Percentiles rank a stretch among this genome's conserved stretches.
These are phyloP conservation scores for Aspergillus caelatus DNA, from an alignment of 2,329 filamentous ascomycete species.

Conservation along the genomic window DNA sequence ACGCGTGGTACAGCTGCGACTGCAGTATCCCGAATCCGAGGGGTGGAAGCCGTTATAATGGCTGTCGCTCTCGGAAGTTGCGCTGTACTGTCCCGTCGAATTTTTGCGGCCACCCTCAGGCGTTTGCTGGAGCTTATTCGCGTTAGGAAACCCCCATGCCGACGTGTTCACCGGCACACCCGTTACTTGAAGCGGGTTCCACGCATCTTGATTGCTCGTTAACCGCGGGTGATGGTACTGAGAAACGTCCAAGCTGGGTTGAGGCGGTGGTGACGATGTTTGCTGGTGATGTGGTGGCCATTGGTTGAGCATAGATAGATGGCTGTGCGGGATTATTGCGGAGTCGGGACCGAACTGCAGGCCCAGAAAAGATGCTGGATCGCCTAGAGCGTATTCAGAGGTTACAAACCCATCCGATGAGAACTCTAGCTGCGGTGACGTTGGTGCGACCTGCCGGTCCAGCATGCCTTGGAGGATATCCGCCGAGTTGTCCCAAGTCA, in stretches of 20 bases:
- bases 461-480: constrained; percentile 40
- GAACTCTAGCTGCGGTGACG: constrained; percentile 16
- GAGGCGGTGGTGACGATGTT: constrained; percentile 21
- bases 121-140: constrained; percentile 21
- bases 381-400: constrained; percentile 22
- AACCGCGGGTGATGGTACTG: constrained; percentile 25
- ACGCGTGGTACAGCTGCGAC: constrained; percentile 30
- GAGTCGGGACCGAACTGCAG: constrained; percentile 29
- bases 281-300: constrained; percentile 21
- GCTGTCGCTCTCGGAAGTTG: constrained; percentile 36
- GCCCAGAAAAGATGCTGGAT: constrained; percentile 29
- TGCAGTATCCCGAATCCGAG: constrained; percentile 42
- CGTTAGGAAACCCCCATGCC: constrained; percentile 18
- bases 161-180: constrained; percentile 23
- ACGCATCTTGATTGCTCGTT: constrained; percentile 31
- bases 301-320: constrained; percentile 23
- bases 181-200: constrained; percentile 37
- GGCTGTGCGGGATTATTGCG: constrained; percentile 22
- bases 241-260: constrained; percentile 23
- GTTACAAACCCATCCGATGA: constrained; percentile 15
- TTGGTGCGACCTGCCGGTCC: constrained; percentile 18
- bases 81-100: constrained; percentile 30
- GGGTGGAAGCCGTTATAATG: constrained; percentile 33
- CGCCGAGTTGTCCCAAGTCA: constrained; percentile 27
- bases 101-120: constrained; percentile 27